phyloP scores from a whole-genome alignment of 2,329 filamentous ascomycete genomes.

The Trichoderma endophyticum region DNA sequence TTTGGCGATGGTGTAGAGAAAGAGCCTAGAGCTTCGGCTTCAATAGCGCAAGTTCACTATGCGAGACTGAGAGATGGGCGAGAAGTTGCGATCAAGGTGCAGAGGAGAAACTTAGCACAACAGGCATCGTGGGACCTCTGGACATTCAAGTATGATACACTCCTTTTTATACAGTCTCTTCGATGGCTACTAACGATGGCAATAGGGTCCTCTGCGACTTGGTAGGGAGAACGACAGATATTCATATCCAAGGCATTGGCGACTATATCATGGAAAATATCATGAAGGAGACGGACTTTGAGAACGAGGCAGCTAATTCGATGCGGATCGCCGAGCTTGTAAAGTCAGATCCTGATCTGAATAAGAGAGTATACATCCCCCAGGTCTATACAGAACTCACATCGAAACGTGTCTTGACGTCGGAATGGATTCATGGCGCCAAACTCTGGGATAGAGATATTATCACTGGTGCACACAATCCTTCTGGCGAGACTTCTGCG shows the following conservation, averaged over 20 bases:
- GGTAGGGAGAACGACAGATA: not conserved
- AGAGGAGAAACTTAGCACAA: not conserved
- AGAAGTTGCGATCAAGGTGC: slow-evolving; percentile 14
- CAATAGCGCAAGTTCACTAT: slow-evolving; percentile 15
- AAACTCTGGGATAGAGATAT: slow-evolving; percentile 17
- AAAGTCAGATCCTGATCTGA: not conserved
- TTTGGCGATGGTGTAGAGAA: slow-evolving; percentile 2
- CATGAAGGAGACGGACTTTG: slow-evolving; percentile 17
- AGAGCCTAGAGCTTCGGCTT: slow-evolving; percentile 11
- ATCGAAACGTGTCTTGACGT: slow-evolving; percentile 1
- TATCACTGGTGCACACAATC: not conserved
- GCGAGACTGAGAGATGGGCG: slow-evolving; percentile 6
- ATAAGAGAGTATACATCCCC: slow-evolving; percentile 11
- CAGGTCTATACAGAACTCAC: slow-evolving; percentile 1
- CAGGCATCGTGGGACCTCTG: slow-evolving; percentile 16
- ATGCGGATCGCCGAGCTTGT: not conserved
- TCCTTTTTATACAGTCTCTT: fast-evolving
- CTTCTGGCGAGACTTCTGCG: not conserved
- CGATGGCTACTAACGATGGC: slow-evolving; percentile 29
- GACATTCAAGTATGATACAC: not conserved
- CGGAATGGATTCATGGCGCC: slow-evolving; percentile 16
- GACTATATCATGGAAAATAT: slow-evolving; percentile 12
- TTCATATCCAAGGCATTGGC: slow-evolving; percentile 5
- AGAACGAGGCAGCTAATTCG: slow-evolving; percentile 12
- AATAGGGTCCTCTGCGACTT: not conserved